Evolutionary conservation across 2,329 filamentous ascomycete genomes (phyloP), one percentile per base, ranked within the genome.

Genomic region (Aspergillus flavus): DNA sequence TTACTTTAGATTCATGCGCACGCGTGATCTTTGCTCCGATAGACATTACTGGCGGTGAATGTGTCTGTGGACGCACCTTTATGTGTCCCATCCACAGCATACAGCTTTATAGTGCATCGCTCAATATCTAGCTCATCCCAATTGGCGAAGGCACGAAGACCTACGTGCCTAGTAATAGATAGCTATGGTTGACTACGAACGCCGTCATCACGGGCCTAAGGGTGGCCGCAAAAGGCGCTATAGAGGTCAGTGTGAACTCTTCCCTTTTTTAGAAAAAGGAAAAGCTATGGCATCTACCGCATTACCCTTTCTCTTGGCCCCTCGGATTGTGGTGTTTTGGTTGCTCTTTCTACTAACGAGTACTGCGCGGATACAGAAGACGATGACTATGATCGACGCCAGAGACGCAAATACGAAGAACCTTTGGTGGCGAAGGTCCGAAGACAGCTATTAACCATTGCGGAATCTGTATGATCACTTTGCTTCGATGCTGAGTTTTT

Each of bases 391-490:
- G 91, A 94, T 73, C 76, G 91, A 70, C 86, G 87, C 30, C 91
- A 90, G 76, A 88, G 91, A 67, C 86, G 91, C 70, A 87, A 91
- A 74, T 89, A 89, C 71, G 89, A 94, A 73, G 88, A 90, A 67
- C 91, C 92, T 6, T 82, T 89, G 16, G 86, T 87, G 36, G 87
- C 89, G 57, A 89, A 89, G 67, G 83, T 96, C 66, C 89, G 92
- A 69, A 91, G 90, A 73, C 91, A 94, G 78, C 85, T 96, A 56
- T 83, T 96, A 58, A 85, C 87, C 61, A 89, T 96, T 71, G 93
- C 92, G 65, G 93, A 96, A 80, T 93, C 91, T 71, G 83, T 84
- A 78, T 43, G 72, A 61, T 53, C 58, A 30, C 62, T 59, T 52
- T 59, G n/a, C 26, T 43, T n/a, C 43, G 55, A 61, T 52, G 57